Evolutionary conservation across 202 grass and related monocot species (phyloP).

Genomic region (Bolboschoenoplectus hybrid): DNA sequence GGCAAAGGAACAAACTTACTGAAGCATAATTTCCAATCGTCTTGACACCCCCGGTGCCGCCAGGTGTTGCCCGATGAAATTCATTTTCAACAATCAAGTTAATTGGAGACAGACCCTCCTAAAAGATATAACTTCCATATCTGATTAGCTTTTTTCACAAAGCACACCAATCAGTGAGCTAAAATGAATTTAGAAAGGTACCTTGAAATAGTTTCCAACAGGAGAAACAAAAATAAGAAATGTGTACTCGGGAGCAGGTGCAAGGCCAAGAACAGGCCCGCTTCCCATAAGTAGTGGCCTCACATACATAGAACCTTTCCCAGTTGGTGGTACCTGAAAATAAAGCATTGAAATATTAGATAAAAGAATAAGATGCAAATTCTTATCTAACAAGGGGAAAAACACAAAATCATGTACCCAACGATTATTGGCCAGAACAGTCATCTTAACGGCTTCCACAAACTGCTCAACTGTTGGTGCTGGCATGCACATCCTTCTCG

Average conservation of each 20-base stretch:
- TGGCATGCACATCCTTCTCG: conserved; percentile 87
- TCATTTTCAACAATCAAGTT: conserved; percentile 85
- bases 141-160: neutral
- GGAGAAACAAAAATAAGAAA: conserved; percentile 96
- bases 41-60: conserved; percentile 88
- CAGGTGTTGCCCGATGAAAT: conserved; percentile 78
- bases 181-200: conserved; percentile 33
- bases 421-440: conserved; percentile 75
- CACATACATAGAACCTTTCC: conserved; percentile 94
- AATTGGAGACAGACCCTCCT: conserved; percentile 80
- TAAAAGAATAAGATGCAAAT: neutral
- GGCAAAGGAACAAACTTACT: conserved; percentile 48
- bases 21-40: conserved; percentile 95
- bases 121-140: conserved; percentile 41
- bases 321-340: conserved; percentile 74
- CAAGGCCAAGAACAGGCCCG: conserved; percentile 80
- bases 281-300: conserved; percentile 86
- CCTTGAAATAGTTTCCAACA: conserved; percentile 99
- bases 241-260: conserved; percentile 89
- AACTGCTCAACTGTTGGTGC: conserved; percentile 75
- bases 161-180: conserved; percentile 13
- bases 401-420: conserved; percentile 54
- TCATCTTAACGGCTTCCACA: conserved; percentile 68
- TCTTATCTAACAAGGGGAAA: neutral
- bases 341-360: conserved; percentile 16